Evolutionary conservation across 148 eudicot genomes (phyloP), one percentile per base, ranked within the genome.

Genomic region (Nyssa sinensis): DNA sequence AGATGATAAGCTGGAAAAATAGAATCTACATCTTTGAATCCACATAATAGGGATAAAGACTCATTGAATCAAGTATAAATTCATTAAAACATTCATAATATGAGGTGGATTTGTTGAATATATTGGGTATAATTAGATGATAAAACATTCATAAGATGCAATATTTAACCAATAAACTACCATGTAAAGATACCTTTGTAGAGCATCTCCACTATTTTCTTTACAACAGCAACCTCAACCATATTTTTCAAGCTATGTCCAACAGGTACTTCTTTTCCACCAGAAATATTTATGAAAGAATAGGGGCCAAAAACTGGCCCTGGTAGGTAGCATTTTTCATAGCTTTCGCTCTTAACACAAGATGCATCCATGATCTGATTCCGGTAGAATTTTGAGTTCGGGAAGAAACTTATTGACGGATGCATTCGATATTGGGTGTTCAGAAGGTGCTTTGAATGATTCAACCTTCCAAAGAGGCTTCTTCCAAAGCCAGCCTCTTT

Each of bases 361-460:
- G 55, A 72, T 62, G 81, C 84, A 80, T 81, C 75, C 69, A 78
- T n/a, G 21, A 79, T 78, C 51, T 64, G 77, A 32, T 71, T 71
- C 53, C 41, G 68, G 60, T 84, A 84, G n/a, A n/a, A n/a, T n/a
- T n/a, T n/a, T n/a, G n/a, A n/a, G n/a, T n/a, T n/a, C n/a, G n/a
- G n/a, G n/a, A 81, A 73, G 21, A n/a, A 59, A 66, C 91, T 85
- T 32, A 88, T 88, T 27, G 75, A 78, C 8, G 91, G 91, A 69
- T 85, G 88, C 91, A 88, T 88, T 37, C 88, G 69, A 82, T 88
- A 88, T 19, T 88, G 88, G 27, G 77, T 51, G 63, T 88, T 81
- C 31, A 88, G 73, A 13, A 85, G 87, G 67, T 77, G 79, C 59
- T 78, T 85, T 32, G 77, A 64, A 70, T 67, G 77, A 35, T 88